Base-by-base conservation (phyloP, 805 yeast genomes). In the Starmerella geochares region DNA sequence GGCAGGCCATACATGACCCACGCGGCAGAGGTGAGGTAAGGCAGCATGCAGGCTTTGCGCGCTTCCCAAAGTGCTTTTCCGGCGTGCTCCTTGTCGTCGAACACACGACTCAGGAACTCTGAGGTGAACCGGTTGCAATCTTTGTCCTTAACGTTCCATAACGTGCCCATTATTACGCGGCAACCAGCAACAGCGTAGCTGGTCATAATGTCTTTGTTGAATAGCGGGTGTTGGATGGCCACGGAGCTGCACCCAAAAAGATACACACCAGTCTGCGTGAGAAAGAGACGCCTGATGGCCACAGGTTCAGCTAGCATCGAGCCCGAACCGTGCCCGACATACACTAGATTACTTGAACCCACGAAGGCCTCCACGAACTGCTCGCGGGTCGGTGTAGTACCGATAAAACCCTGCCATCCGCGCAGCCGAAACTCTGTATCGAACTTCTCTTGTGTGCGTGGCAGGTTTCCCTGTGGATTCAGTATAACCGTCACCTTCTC, bases 71-170 rank as follows among this genome's bases (percentile, higher is more conserved):
- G 76, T 2, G 95, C 86, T 19, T 69, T 65, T 23, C 68, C 66
- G 3, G 57, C 48, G 4, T 53, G 35, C 14, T 54, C 58, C 3
- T 47, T 54, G 1, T 57, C 55, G 23, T 59, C 65, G 20, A 56
- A 63, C 8, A 54, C 51, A 4, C 50, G 54, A 2, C 73, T 72
- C 56, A 92, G 74, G 33, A 85, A 62, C 2, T 75, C 68, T 9
- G 73, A 52, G 21, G 86, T 81, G 58, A 88, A 86, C 58, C 72
- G 74, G 65, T 92, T 97, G 46, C 86, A 85, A 63, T 92, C 99
- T 57, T 84, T 87, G 65, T 92, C 97, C 0, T 97, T 92, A 4
- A 92, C 96, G 64, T 87, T 96, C 98, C 98, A 92, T 50, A 92
- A 66, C 59, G 86, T 86, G 0, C 86, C 96, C 32, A 92, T 67